A percentile compares a stretch with the other conserved stretches of the same genome.
phyloP scores from a whole-genome alignment of 306 rosid species.

The Astragalus membranaceus region DNA sequence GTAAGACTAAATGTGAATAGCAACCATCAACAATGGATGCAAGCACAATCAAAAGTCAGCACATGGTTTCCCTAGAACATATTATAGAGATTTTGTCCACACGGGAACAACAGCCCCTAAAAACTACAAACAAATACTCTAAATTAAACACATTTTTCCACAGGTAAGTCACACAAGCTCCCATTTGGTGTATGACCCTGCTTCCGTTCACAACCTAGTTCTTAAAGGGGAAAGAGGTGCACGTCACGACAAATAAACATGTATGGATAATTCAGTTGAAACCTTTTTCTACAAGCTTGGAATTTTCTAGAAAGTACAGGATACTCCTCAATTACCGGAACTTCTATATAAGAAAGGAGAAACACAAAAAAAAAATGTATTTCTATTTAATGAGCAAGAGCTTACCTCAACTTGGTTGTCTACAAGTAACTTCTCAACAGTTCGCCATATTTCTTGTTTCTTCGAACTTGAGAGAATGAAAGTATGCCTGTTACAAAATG shows the following conservation, averaged over 20 bases:
- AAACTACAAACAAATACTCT: background rate
- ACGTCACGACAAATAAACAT: background rate
- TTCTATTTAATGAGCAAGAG: slow-evolving; percentile 15
- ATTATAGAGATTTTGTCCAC: background rate
- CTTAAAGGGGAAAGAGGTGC: background rate
- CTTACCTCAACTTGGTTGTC: slow-evolving; percentile 99
- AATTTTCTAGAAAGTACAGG: slow-evolving; percentile 4
- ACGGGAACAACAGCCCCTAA: background rate
- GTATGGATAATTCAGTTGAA: background rate
- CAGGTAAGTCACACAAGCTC: background rate
- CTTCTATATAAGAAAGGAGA: background rate
- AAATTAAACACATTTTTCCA: background rate
- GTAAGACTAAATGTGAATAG: background rate
- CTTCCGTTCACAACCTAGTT: background rate
- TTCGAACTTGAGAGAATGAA: slow-evolving; percentile 61
- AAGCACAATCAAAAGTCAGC: background rate
- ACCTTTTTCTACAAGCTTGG: background rate
- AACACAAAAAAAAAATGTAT: background rate
- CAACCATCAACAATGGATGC: background rate
- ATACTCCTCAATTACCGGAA: background rate
- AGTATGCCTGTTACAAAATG: slow-evolving; percentile 70
- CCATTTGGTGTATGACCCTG: background rate
- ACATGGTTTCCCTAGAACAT: background rate
- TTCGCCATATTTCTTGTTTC: slow-evolving; percentile 81
- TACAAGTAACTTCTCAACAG: slow-evolving; percentile 80